A percentile compares a stretch with the other conserved stretches of the same genome.
phyloP scores from a whole-genome alignment of 2,329 filamentous ascomycete genomes.

The Cladophialophora chaetospira region DNA sequence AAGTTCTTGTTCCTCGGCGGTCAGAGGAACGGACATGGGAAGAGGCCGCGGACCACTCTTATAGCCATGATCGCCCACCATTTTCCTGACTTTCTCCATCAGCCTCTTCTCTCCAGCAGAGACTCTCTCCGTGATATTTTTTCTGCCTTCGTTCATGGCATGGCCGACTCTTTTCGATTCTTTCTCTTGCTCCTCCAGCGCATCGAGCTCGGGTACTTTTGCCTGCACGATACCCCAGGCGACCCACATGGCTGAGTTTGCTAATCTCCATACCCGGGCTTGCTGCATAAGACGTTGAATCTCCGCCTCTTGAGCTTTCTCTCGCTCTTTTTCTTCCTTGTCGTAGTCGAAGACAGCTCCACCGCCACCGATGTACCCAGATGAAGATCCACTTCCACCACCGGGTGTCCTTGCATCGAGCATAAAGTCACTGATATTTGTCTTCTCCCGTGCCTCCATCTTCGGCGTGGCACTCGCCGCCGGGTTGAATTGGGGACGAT shows the following conservation, averaged over 20 bases:
- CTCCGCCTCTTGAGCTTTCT: slow-evolving; percentile 66
- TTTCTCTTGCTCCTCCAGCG: slow-evolving; percentile 33
- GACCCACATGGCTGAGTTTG: slow-evolving; percentile 88
- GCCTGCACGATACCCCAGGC: slow-evolving; percentile 97
- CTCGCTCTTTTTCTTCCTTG: slow-evolving; percentile 59
- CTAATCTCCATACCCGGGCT: slow-evolving; percentile 79
- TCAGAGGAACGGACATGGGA: slow-evolving; percentile 30
- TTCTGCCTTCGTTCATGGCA: slow-evolving; percentile 4
- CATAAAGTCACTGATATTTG: slow-evolving; percentile 63
- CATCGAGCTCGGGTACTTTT: slow-evolving; percentile 73
- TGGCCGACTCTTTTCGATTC: neutral
- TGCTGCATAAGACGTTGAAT: slow-evolving; percentile 74
- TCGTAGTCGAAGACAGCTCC: slow-evolving; percentile 26
- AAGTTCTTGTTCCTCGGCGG: slow-evolving; percentile 27
- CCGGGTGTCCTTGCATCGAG: slow-evolving; percentile 60
- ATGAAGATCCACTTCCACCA: slow-evolving; percentile 17
- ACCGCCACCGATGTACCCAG: neutral
- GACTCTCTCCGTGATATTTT: slow-evolving; percentile 2
- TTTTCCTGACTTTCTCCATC: slow-evolving; percentile 32
- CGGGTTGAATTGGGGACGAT: slow-evolving; percentile 68
- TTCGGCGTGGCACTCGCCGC: slow-evolving; percentile 53
- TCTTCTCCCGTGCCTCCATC: slow-evolving; percentile 39
- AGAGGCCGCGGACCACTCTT: neutral
- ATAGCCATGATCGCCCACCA: slow-evolving; percentile 28
- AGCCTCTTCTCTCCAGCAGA: slow-evolving; percentile 20